These are phyloP conservation scores for Turnera subulata DNA, from an alignment of 345 rosid genomes.

Conservation along the genomic window DNA sequence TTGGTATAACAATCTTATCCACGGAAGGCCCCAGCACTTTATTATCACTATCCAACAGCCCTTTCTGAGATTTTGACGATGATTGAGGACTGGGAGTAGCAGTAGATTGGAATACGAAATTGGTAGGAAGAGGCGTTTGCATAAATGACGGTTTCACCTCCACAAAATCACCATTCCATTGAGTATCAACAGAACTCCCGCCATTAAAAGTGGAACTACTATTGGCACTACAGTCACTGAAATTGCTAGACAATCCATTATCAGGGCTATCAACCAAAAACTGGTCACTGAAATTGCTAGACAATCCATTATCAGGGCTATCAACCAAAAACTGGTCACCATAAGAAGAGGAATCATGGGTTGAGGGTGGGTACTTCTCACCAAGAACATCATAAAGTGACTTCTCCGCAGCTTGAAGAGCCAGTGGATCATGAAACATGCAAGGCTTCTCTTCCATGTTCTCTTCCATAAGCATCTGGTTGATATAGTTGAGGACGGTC, in stretches of 20 bases:
- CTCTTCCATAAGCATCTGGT: conserved; percentile 74
- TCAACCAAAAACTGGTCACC: conserved; percentile 27
- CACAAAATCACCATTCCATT: conserved; percentile 33
- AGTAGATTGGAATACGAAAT: conserved; percentile 53
- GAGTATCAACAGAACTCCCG: conserved; percentile 35
- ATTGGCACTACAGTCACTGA: conserved; percentile 31
- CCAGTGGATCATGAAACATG: conserved; percentile 47
- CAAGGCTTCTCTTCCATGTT: conserved; percentile 47
- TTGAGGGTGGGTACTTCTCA: conserved; percentile 31
- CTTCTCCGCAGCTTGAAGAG: conserved; percentile 59
- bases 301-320: conserved; percentile 37
- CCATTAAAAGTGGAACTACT: conserved; percentile 29
- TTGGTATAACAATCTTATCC: conserved; percentile 35
- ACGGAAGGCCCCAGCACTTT: conserved; percentile 9
- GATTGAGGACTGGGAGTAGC: conserved; percentile 20
- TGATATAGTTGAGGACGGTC: conserved; percentile 52
- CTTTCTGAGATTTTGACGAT: conserved; percentile 20
- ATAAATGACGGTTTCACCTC: conserved; percentile 15
- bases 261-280: conserved; percentile 38
- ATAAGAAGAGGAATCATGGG: conserved; percentile 14
- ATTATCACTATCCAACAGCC: conserved; percentile 18
- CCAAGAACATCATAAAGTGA: conserved; percentile 55
- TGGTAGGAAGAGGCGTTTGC: conserved; percentile 22
- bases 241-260: conserved; percentile 31
- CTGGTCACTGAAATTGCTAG: conserved; percentile 40